Percentiles rank a stretch among this genome's conserved stretches.
These are phyloP conservation scores for Lachancea fermentati DNA, from an alignment of 805 yeast genomes.

Conservation along the genomic window DNA sequence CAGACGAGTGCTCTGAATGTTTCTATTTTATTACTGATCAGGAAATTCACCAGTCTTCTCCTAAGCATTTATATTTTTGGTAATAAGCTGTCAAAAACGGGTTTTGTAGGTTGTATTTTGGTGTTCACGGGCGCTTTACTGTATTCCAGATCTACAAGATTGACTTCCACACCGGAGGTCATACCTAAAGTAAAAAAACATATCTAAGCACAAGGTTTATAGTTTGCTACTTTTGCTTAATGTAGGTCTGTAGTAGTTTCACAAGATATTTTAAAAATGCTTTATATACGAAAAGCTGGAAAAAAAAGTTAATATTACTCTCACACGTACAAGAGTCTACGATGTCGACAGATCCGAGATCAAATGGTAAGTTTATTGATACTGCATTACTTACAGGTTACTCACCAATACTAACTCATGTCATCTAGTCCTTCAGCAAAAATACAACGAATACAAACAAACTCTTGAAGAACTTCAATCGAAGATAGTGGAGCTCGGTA, in stretches of 20 bases:
- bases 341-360: conserved; percentile 8
- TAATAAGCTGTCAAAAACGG: conserved; percentile 36
- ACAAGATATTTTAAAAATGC: too few relatives aligned
- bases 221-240: too few relatives aligned
- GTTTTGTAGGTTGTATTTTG: conserved; percentile 42
- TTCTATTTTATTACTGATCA: conserved; percentile 50
- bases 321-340: background rate
- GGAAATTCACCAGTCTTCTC: conserved; percentile 57
- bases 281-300: too few relatives aligned
- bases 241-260: too few relatives aligned
- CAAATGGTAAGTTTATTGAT: conserved; percentile 9
- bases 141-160: conserved; percentile 28
- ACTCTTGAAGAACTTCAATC: conserved; percentile 41
- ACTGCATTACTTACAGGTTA: background rate
- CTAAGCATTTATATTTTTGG: conserved; percentile 52
- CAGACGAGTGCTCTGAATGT: conserved; percentile 57
- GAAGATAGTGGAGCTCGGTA: conserved; percentile 44
- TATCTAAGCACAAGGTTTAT: too few relatives aligned
- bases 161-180: too few relatives aligned
- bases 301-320: too few relatives aligned
- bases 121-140: conserved; percentile 53
- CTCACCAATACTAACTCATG: conserved; percentile 4
- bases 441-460: conserved; percentile 48
- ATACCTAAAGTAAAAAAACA: too few relatives aligned
- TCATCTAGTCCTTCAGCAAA: conserved; percentile 38